These are phyloP conservation scores for Leptographium lundbergii DNA, from an alignment of 2,329 filamentous ascomycete species.

Conservation along the genomic window DNA sequence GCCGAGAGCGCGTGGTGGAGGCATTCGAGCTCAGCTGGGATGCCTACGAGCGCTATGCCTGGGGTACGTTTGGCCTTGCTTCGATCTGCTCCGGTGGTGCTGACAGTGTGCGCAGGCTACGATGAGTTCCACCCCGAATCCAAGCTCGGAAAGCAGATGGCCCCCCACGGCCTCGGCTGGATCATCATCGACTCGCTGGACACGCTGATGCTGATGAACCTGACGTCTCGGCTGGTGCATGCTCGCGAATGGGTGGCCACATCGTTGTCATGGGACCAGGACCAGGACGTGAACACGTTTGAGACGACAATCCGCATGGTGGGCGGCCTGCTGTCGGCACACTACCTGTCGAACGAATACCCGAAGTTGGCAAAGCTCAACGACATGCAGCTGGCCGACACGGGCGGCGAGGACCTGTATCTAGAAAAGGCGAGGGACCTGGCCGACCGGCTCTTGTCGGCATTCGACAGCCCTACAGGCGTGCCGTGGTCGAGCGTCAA, in stretches of 20 bases:
- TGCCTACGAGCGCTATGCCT: slow-evolving; percentile 82
- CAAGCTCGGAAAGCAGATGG: slow-evolving; percentile 73
- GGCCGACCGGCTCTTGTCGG: slow-evolving; percentile 72
- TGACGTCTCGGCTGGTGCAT: slow-evolving; percentile 71
- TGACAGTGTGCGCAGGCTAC: slow-evolving; percentile 37
- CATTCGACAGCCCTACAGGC: slow-evolving; percentile 78
- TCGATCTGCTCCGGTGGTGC: neutral
- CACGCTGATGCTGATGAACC: slow-evolving; percentile 96
- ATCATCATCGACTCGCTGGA: slow-evolving; percentile 95
- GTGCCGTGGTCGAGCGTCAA: slow-evolving; percentile 88
- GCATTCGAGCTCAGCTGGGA: slow-evolving; percentile 89
- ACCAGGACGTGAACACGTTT: slow-evolving; percentile 94
- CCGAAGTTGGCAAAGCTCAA: slow-evolving; percentile 64
- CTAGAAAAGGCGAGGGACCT: slow-evolving; percentile 92
- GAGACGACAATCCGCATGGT: slow-evolving; percentile 98
- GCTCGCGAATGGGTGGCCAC: slow-evolving; percentile 82
- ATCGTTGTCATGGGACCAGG: slow-evolving; percentile 72
- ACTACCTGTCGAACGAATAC: slow-evolving; percentile 81
- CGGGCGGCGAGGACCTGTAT: slow-evolving; percentile 77
- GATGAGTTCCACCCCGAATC: slow-evolving; percentile 81
- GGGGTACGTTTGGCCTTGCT: slow-evolving; percentile 50
- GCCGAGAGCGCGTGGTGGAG: slow-evolving; percentile 72
- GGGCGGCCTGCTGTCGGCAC: slow-evolving; percentile 80
- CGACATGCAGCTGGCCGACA: slow-evolving; percentile 54
- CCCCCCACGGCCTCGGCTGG: slow-evolving; percentile 82